These are phyloP conservation scores for Pythium myriotylum DNA, from an alignment of 352 stramenopile genomes.

Conservation along the genomic window DNA sequence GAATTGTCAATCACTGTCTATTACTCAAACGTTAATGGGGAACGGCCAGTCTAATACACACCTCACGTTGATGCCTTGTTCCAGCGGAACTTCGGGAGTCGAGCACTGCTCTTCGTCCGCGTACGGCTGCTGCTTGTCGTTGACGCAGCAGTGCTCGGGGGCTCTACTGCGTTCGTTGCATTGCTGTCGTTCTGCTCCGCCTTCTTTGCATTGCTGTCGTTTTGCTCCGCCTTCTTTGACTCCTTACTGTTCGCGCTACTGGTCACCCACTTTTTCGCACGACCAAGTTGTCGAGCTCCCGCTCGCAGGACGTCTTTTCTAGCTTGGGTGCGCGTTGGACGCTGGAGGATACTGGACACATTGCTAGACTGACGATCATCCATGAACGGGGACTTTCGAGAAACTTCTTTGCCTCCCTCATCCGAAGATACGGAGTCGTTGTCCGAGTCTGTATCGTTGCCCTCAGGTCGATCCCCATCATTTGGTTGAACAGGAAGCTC, in stretches of 20 bases:
- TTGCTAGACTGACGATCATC: constrained; percentile 24
- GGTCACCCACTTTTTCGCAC: constrained; percentile 15
- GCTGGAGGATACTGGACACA: constrained; percentile 25
- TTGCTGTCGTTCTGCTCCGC: not conserved
- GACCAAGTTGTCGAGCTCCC: constrained; percentile 64
- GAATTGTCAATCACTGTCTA: constrained; percentile 22
- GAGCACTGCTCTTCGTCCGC: constrained; percentile 6
- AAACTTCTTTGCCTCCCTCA: not conserved
- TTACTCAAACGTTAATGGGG: too few species aligned
- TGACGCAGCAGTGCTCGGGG: not conserved
- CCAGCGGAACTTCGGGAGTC: constrained; percentile 39
- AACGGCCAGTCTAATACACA: too few species aligned
- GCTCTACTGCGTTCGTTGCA: not conserved
- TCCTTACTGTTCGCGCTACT: constrained; percentile 8
- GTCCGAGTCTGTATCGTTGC: constrained; percentile 23
- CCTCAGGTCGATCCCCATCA: constrained; percentile 12
- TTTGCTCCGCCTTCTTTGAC: not conserved
- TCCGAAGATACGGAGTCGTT: constrained; percentile 16
- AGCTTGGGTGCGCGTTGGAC: constrained; percentile 14
- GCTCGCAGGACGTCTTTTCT: constrained; percentile 70
- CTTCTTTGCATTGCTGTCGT: not conserved
- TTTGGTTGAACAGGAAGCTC: constrained; percentile 7
- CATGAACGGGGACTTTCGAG: constrained; percentile 13
- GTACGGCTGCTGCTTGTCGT: not conserved
- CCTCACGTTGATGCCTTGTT: constrained; percentile 39